A percentile compares a stretch with the other conserved stretches of the same genome.
phyloP scores from a whole-genome alignment of 176 grass and related monocot genomes.

The Zea luxurians region DNA sequence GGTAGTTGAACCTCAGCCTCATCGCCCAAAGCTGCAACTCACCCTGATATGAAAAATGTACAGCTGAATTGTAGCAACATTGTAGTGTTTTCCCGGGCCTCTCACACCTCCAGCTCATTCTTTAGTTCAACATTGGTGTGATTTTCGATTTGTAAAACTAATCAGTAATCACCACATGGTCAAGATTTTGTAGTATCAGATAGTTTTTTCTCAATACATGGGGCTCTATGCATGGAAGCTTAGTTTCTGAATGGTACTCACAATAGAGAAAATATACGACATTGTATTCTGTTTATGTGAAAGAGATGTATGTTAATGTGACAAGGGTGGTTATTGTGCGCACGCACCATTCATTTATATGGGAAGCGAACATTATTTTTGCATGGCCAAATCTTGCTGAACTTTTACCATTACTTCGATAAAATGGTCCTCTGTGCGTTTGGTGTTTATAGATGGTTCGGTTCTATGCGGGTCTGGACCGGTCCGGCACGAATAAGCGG shows the following conservation, averaged over 20 bases:
- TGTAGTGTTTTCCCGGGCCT: background rate
- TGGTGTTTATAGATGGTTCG: no score
- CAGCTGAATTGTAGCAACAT: constrained; percentile 31
- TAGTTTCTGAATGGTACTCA: background rate
- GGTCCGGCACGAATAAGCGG: no score
- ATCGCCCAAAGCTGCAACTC: constrained; percentile 94
- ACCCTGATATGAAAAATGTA: constrained; percentile 63
- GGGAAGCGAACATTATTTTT: background rate
- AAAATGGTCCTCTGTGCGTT: no score
- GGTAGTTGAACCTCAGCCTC: constrained; percentile 91
- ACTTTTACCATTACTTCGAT: background rate
- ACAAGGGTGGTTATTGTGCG: background rate
- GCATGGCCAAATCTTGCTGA: background rate
- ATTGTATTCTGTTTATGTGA: background rate
- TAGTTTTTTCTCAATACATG: background rate
- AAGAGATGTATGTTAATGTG: background rate
- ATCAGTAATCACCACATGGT: background rate
- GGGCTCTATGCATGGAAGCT: background rate
- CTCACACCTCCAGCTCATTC: background rate
- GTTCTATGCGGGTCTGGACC: no score
- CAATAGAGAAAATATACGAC: background rate
- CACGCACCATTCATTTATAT: background rate
- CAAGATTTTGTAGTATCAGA: background rate
- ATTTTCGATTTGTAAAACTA: constrained; percentile 26
- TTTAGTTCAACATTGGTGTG: constrained; percentile 10